phyloP scores from a whole-genome alignment of 2,329 filamentous ascomycete species.

The Neurospora crassa region DNA sequence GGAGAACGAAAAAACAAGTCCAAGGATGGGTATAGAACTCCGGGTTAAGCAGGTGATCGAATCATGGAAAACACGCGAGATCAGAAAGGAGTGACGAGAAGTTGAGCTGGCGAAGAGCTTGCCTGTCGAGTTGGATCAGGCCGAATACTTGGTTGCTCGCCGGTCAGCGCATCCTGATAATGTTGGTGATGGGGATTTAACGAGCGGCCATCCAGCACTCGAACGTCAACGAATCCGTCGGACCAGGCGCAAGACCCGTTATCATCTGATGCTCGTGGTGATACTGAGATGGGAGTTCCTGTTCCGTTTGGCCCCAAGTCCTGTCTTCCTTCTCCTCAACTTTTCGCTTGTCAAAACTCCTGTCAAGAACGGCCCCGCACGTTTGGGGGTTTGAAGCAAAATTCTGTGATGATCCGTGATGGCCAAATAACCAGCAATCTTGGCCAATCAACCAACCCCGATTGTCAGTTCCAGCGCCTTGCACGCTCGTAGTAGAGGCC shows the following conservation, averaged over 20 bases:
- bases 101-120: background rate
- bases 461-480: background rate
- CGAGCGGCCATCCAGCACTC: background rate
- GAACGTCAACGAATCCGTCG: background rate
- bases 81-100: background rate
- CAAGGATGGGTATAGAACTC: background rate
- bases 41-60: background rate
- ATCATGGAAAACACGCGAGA: background rate
- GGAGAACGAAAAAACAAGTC: background rate
- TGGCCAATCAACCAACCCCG: background rate
- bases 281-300: background rate
- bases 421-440: background rate
- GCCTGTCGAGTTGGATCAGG: constrained; percentile 1
- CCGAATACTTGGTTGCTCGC: constrained; percentile 1
- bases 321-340: background rate
- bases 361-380: background rate
- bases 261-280: background rate
- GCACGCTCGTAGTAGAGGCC: background rate
- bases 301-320: background rate
- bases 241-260: background rate
- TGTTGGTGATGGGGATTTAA: background rate
- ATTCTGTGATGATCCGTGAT: background rate
- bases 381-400: background rate
- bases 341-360: background rate
- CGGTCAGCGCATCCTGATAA: constrained; percentile 4